Base-by-base conservation (phyloP, 2,329 filamentous ascomycete species). In the Thielaviopsis euricoi region DNA sequence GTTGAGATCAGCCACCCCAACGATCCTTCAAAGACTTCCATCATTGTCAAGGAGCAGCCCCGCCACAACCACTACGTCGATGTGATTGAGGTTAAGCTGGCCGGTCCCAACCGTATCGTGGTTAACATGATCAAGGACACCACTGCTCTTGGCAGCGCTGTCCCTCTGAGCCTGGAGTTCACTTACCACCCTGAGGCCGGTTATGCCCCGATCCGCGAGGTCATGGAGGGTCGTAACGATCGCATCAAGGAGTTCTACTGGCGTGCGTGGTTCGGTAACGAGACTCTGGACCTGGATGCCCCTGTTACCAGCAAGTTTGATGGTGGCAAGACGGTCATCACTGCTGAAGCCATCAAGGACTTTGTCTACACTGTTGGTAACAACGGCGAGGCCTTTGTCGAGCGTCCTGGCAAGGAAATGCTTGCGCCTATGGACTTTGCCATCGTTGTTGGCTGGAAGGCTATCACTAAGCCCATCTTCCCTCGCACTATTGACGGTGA, bases 171-270 rank as follows among this genome's bases (percentile, higher is more conserved):
- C 22, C 82, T 98, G 63, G 82, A 84, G 68, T 97, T 97, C 75
- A 88, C 81, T 5, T 98, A 98, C 73, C 87, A 90, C 68, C 93
- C 93, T 1, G 91, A 97, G 71, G 86, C 89, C 58, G 93, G 93
- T 29, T 98, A 96, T 68, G 91, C 94, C n/a, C 93, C 93, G 19
- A 95, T 98, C 64, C 86, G 86, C 61, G 93, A 98, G 71, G 86
- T 97, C 62, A 98, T 98, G 93, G 81, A 89, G 40, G 86, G 82
- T 58, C 89, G 93, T 67, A 98, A 98, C 69, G 91, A 98, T 68
- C 87, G 89, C 63, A 97, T 98, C 77, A 98, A 98, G 77, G 88
- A 95, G 71, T 98, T 98, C 71, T 98, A 98, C 78, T 98, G 95
- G 83, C 84, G 85, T 64, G 85, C 94, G 63, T 98, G 93, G 93